Evolutionary conservation across 306 rosid species (phyloP).

Genomic region (Lagenaria siceraria): DNA sequence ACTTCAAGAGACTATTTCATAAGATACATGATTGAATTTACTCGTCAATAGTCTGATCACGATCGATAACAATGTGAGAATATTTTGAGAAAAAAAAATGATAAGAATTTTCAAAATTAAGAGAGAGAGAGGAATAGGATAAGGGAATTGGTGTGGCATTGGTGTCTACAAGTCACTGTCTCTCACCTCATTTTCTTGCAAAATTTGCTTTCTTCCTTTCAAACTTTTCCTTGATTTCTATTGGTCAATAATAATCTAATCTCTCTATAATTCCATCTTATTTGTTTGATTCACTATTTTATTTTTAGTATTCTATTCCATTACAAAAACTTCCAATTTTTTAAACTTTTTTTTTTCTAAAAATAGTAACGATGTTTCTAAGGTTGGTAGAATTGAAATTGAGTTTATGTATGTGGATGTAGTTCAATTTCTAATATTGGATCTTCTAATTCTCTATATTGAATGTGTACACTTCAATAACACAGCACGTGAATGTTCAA

Average conservation of each 20-base stretch:
- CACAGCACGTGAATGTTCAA: too few species aligned
- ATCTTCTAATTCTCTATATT: too few species aligned
- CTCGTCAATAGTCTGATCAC: background rate
- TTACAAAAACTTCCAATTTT: too few species aligned
- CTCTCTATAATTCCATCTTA: background rate
- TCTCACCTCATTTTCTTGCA: background rate
- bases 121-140: background rate
- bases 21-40: background rate
- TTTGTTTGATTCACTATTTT: background rate
- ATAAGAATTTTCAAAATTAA: background rate
- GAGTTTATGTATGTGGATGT: too few species aligned
- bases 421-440: too few species aligned
- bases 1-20: background rate
- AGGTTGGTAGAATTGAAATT: too few species aligned
- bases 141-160: background rate
- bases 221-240: background rate
- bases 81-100: background rate
- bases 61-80: background rate
- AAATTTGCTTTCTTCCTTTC: background rate
- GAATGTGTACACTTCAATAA: too few species aligned
- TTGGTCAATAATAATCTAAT: background rate
- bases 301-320: background rate
- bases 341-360: too few species aligned
- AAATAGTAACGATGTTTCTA: too few species aligned
- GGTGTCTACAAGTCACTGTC: background rate